phyloP scores from a whole-genome alignment of 495 filamentous ascomycete genomes.

The Neurospora sp. region DNA sequence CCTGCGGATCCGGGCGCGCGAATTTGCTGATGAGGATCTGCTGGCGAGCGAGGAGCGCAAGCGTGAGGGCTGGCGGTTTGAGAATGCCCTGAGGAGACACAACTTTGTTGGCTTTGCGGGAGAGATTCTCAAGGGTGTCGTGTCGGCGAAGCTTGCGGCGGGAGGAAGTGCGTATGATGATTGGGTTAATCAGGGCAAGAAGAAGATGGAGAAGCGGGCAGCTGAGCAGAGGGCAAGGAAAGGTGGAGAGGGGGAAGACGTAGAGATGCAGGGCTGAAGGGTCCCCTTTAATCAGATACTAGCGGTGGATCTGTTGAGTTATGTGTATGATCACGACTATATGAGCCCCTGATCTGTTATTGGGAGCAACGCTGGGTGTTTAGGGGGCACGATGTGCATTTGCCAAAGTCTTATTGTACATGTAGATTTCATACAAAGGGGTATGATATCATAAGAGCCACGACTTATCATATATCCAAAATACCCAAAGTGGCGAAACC shows the following conservation, averaged over 20 bases:
- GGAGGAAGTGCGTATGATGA: slow-evolving; percentile 56
- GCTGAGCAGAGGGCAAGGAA: slow-evolving; percentile 33
- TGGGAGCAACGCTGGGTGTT: background rate
- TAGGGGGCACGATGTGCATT: background rate
- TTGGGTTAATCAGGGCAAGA: slow-evolving; percentile 72
- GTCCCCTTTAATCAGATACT: background rate
- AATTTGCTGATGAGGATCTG: slow-evolving; percentile 73
- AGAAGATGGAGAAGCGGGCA: slow-evolving; percentile 56
- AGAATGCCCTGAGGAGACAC: slow-evolving; percentile 85
- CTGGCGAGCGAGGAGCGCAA: slow-evolving; percentile 75
- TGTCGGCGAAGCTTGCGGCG: slow-evolving; percentile 53
- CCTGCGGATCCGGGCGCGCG: slow-evolving; percentile 59
- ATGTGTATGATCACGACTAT: background rate
- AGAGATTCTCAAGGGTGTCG: slow-evolving; percentile 81
- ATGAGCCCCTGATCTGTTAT: background rate
- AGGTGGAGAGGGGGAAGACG: slow-evolving; percentile 29
- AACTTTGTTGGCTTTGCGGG: slow-evolving; percentile 96
- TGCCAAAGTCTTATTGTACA: background rate
- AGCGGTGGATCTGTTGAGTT: background rate
- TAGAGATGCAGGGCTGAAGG: slow-evolving; percentile 33
- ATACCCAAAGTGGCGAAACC: background rate
- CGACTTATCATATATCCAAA: background rate
- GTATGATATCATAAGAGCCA: background rate
- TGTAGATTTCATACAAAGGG: background rate
- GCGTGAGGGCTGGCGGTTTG: slow-evolving; percentile 81